These are phyloP conservation scores for Scheffersomyces segobiensis DNA, from an alignment of 1,139 yeast genomes.

Conservation along the genomic window DNA sequence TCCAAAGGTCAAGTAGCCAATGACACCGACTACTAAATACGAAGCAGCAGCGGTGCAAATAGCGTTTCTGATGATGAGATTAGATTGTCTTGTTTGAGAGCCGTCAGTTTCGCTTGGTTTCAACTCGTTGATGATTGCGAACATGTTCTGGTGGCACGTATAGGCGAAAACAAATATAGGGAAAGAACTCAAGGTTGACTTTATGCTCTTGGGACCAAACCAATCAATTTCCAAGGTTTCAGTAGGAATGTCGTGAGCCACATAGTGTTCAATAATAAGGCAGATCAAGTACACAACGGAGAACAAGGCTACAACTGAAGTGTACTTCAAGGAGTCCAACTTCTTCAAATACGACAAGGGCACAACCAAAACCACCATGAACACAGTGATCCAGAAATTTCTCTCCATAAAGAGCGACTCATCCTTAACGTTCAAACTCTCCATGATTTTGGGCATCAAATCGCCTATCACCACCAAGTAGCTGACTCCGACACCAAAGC, in stretches of 20 bases:
- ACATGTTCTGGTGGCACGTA: slow-evolving; percentile 94
- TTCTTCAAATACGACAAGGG: slow-evolving; percentile 77
- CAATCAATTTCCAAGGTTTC: slow-evolving; percentile 24
- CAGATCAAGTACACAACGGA: slow-evolving; percentile 78
- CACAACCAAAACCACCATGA: slow-evolving; percentile 57
- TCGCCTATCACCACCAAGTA: slow-evolving; percentile 90
- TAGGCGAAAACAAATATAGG: slow-evolving; percentile 94
- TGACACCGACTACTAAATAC: slow-evolving; percentile 70
- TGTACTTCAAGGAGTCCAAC: slow-evolving; percentile 81
- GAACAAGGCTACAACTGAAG: slow-evolving; percentile 79
- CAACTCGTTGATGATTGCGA: slow-evolving; percentile 82
- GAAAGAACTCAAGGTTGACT: slow-evolving; percentile 51
- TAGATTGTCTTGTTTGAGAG: slow-evolving; percentile 53
- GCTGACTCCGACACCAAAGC: slow-evolving; percentile 90
- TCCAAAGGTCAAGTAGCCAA: slow-evolving; percentile 90
- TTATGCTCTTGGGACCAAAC: slow-evolving; percentile 41
- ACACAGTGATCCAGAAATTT: slow-evolving; percentile 68
- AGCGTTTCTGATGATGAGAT: slow-evolving; percentile 55
- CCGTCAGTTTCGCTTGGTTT: slow-evolving; percentile 32
- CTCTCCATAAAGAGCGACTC: slow-evolving; percentile 40
- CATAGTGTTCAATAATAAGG: slow-evolving; percentile 68
- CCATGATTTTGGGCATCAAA: slow-evolving; percentile 75
- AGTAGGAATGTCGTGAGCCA: slow-evolving; percentile 35
- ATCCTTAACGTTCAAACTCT: slow-evolving; percentile 32
- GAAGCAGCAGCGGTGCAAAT: slow-evolving; percentile 62